Base-by-base conservation (phyloP, 192 early-diverging fungal species). In the Coemansia sp. region DNA sequence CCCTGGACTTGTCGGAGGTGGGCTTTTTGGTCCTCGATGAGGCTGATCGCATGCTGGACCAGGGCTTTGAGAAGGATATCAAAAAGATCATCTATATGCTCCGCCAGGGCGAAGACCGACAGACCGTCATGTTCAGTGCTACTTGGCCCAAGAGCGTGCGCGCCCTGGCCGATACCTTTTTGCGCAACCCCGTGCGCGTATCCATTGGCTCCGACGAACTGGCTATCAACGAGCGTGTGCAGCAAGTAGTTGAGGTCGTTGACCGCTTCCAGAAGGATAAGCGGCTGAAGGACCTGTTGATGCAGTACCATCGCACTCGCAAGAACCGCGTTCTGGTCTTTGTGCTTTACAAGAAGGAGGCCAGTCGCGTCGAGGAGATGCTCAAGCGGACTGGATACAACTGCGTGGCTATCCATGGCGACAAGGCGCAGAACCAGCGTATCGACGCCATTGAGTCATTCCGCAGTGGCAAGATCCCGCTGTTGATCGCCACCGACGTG, bases 1-100 rank as follows among this genome's bases (percentile, higher is more conserved):
- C 79, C 26, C 86, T 90, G 51, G 90, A 95, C 68, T 79, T 98
- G 31, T 86, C 87, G 26, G 71, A 89, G 42, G 91, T 97, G 11
- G 85, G 87, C 2, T 99, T 90, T 70, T 76, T 98, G 70, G 95
- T 99, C 8, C 82, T 98, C 46, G 96, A 99, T 70, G 96, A 98
- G 83, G 95, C 94, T 39, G 97, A 99, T 84, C 90, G 95, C 62
- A 99, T 97, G 97, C 82, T 99, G 63, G 95, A 99, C 65, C 87
- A 88, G 63, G 95, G 94, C 36, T 97, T 97, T 80, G 93, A 97
- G 67, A 87, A 91, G 58, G 92, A 90, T 48, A 94, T 99, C 61
- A 87, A 88, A 48, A 88, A 88, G 26, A 97, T 99, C 63, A 86
- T 96, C 43, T 76, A 77, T 21, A 90, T 94, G 67, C 84, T 73